Conservation (phyloP, 495 filamentous ascomycete species). For the Parachaetomium inaequale region DNA sequence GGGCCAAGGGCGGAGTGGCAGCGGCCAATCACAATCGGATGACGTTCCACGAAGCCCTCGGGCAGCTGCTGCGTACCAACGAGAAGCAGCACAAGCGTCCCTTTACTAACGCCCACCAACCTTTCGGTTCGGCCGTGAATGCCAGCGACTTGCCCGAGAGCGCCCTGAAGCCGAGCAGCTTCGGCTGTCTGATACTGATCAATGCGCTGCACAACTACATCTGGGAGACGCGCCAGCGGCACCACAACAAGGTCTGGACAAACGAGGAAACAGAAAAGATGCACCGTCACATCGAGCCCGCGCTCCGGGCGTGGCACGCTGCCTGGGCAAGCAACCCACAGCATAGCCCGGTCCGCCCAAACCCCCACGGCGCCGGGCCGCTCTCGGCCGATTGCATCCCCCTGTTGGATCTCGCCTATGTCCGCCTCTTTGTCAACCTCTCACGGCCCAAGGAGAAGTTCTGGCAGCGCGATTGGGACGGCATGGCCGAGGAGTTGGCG, state of each 20-base stretch:
- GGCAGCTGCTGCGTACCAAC: conserved; percentile 72
- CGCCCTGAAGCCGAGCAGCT: conserved; percentile 82
- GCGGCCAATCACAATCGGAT: conserved; percentile 62
- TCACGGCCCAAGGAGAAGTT: conserved; percentile 89
- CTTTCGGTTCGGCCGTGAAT: conserved; percentile 44
- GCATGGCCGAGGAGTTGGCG: conserved; percentile 86
- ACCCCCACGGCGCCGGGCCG: conserved; percentile 83
- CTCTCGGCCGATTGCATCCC: conserved; percentile 93
- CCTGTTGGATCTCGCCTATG: conserved; percentile 89
- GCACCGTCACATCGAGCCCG: conserved; percentile 95
- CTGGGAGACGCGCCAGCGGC: conserved; percentile 92
- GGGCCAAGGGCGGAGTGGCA: conserved; percentile 65
- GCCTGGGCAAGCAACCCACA: conserved; percentile 86
- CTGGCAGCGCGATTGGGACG: conserved; percentile 91
- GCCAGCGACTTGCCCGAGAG: conserved; percentile 53
- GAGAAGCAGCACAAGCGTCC: conserved; percentile 57
- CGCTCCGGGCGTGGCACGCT: conserved; percentile 89
- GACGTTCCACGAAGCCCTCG: conserved; percentile 73
- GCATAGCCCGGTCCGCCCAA: conserved; percentile 84
- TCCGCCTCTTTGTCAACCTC: conserved; percentile 89
- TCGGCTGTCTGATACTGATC: conserved; percentile 90
- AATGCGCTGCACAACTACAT: conserved; percentile 97
- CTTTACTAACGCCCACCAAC: conserved; percentile 37
- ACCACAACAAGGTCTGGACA: conserved; percentile 88
- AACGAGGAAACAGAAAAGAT: conserved; percentile 89